These are phyloP conservation scores for Ophiostoma australiae DNA, from an alignment of 2,329 filamentous ascomycete species.

Conservation along the genomic window DNA sequence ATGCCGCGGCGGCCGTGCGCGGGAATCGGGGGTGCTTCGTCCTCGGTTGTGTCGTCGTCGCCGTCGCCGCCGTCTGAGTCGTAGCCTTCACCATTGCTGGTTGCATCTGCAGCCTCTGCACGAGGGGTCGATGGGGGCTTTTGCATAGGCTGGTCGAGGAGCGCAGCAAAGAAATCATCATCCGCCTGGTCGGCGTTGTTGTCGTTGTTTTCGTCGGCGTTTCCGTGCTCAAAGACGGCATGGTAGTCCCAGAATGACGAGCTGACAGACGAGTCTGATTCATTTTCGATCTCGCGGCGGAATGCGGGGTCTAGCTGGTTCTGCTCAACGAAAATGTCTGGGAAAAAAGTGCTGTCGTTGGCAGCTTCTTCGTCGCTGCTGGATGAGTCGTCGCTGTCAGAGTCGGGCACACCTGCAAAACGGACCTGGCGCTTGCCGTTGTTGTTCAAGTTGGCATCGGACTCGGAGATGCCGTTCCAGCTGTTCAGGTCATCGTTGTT, in stretches of 20 bases:
- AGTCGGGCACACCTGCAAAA: conserved; percentile 62
- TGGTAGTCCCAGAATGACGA: conserved; percentile 61
- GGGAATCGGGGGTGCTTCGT: conserved; percentile 49
- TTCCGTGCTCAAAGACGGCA: conserved; percentile 38
- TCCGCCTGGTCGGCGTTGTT: conserved; percentile 29
- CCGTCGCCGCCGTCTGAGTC: conserved; percentile 45
- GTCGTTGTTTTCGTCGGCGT: background rate
- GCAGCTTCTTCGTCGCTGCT: conserved; percentile 50
- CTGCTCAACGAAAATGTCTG: conserved; percentile 73
- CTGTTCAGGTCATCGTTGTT: conserved; percentile 45
- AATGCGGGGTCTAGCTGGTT: conserved; percentile 67
- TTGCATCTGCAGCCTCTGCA: conserved; percentile 1
- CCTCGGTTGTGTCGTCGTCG: conserved; percentile 59
- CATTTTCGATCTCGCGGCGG: conserved; percentile 68
- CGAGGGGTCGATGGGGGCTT: conserved; percentile 24
- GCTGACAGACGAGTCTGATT: conserved; percentile 53
- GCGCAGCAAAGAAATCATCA: conserved; percentile 29
- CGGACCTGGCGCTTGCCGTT: conserved; percentile 62
- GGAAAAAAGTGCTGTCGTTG: conserved; percentile 62
- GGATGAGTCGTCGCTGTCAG: conserved; percentile 59
- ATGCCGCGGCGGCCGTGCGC: conserved; percentile 45
- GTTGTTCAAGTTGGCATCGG: conserved; percentile 29
- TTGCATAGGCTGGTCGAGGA: conserved; percentile 3
- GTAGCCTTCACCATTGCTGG: background rate
- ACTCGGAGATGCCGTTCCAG: conserved; percentile 44